phyloP scores from a whole-genome alignment of 1,284 basidiomycete genomes.

The Cryptococcus sp. region DNA sequence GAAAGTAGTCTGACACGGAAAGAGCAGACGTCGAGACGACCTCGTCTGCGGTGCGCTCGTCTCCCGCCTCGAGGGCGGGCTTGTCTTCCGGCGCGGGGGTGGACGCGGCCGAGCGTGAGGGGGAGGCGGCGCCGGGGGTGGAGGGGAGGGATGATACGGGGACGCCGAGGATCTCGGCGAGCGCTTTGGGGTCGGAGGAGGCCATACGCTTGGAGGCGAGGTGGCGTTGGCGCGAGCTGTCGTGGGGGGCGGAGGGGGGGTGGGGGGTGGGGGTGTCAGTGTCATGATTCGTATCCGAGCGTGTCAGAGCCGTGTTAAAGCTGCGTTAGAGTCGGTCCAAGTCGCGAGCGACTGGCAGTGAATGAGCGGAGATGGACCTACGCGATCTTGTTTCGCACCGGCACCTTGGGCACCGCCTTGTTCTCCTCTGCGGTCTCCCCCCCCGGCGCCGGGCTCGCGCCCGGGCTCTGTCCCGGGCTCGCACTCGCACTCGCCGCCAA shows the following conservation, averaged over 20 bases:
- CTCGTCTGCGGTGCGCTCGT: conserved; percentile 29
- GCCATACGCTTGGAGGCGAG: conserved; percentile 45
- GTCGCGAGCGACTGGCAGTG: no score
- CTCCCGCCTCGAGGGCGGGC: conserved; percentile 5
- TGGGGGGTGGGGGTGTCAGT: no score
- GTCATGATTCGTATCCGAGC: no score
- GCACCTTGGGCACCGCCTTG: conserved; percentile 19
- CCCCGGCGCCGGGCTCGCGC: conserved; percentile 16
- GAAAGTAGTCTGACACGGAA: conserved; percentile 49
- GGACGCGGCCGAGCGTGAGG: conserved; percentile 18
- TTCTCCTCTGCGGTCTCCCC: conserved; percentile 19
- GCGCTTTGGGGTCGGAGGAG: conserved; percentile 45
- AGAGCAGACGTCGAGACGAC: conserved; percentile 37
- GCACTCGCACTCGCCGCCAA: conserved; percentile 31
- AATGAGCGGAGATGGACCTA: conserved; percentile 26
- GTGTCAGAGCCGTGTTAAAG: no score
- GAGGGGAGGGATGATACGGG: conserved; percentile 35
- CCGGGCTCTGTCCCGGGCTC: no score
- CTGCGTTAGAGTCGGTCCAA: no score
- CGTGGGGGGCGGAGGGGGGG: no score
- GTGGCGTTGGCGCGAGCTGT: conserved; percentile 45
- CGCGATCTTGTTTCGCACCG: conserved; percentile 42
- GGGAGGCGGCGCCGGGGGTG: conserved; percentile 15
- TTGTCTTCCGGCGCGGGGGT: conserved; percentile 11
- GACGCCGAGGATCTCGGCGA: conserved; percentile 50